phyloP scores from a whole-genome alignment of 1,139 yeast genomes.

The Chernovozyma sophiae-reginae region DNA sequence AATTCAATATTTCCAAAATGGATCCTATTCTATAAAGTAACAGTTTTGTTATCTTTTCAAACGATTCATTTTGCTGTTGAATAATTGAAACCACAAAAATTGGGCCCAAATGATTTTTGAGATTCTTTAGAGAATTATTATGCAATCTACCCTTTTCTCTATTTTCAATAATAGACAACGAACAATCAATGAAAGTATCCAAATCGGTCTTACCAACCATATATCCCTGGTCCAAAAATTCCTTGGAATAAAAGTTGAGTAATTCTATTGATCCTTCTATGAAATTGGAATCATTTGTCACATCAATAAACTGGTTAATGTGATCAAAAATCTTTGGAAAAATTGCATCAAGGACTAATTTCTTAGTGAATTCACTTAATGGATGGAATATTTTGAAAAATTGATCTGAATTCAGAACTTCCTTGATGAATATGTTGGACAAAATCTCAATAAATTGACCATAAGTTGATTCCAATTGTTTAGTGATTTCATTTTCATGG shows the following conservation, averaged over 20 bases:
- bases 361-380: slow-evolving; percentile 21
- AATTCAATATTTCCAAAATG: slow-evolving; percentile 21
- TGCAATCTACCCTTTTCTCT: neutral
- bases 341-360: slow-evolving; percentile 29
- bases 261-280: slow-evolving; percentile 25
- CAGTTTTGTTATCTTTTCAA: neutral
- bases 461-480: slow-evolving; percentile 20
- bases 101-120: neutral
- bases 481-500: slow-evolving; percentile 15
- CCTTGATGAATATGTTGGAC: slow-evolving; percentile 31
- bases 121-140: too few species aligned
- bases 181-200: slow-evolving; percentile 24
- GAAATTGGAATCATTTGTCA: slow-evolving; percentile 32
- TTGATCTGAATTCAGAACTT: slow-evolving; percentile 15
- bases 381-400: slow-evolving; percentile 19
- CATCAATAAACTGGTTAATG: slow-evolving; percentile 30
- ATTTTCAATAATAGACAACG: slow-evolving; percentile 30
- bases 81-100: neutral
- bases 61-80: neutral
- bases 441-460: slow-evolving; percentile 22
- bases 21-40: slow-evolving; percentile 44
- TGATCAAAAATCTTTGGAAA: slow-evolving; percentile 38
- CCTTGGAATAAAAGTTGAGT: slow-evolving; percentile 19
- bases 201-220: slow-evolving; percentile 22
- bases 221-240: slow-evolving; percentile 24